Base-by-base conservation (phyloP, 495 filamentous ascomycete species). In the Parathielavia hyrcaniae region DNA sequence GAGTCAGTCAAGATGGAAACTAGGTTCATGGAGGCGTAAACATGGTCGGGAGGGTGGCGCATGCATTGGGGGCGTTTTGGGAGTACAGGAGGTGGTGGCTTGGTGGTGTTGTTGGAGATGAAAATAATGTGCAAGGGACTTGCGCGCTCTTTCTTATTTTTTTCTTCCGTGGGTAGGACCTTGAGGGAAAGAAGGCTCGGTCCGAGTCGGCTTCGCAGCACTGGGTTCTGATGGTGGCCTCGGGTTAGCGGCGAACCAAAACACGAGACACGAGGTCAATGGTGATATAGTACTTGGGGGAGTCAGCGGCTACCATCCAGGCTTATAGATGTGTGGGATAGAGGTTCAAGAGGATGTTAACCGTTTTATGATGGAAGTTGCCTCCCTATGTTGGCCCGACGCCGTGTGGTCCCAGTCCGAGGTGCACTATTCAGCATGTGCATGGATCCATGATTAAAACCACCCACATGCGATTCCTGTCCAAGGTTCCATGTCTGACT, bases 31-130 rank as follows among this genome's bases (percentile, higher is more conserved):
- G 40, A 58, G 57, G 64, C 61, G 61, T 41, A 61, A 64, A 17
- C 39, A 49, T 17, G 50, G 43, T 46, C 11, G 36, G 60, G 34
- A 19, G 40, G 32, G 17, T 1, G 54, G 55, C 39, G 51, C 58
- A 61, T 65, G 60, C 55, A 65, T 65, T 50, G 49, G 49, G n/a
- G 65, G 65, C 65, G 65, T 67, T 67, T 50, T 53, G 47, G 65
- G 62, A 60, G 58, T 63, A 57, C 2, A 13, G 20, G 5, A 30
- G 36, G 45, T 23, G 36, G 55, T 39, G 50, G 20, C 16, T 63
- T 48, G 34, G 9, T 17, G 46, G 16, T 35, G 48, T 5, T 50
- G 48, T 50, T 50, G 32, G 17, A 36, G 48, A 50, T 39, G 23
- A 47, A 34, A 46, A 14, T 7, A 23, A 23, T 23, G 48, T 32